Percentiles rank a stretch among this genome's conserved stretches.
Evolutionary conservation across 176 grass and related monocot species (phyloP).

Genomic region (Alloteropsis semialata): DNA sequence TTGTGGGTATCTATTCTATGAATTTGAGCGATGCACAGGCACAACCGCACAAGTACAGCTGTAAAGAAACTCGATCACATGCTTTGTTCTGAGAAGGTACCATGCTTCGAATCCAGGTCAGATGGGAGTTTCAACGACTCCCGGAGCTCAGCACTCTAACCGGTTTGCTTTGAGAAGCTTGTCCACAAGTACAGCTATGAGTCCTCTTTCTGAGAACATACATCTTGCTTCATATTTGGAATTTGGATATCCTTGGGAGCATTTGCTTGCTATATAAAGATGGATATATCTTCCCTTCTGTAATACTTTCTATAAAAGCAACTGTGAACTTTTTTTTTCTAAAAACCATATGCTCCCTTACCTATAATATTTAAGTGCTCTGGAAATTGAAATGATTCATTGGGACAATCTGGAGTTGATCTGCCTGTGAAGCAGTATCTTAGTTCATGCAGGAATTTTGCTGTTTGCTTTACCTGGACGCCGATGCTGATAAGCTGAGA

Average conservation of each 20-base stretch:
- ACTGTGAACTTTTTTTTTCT: background rate
- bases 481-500: background rate
- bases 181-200: background rate
- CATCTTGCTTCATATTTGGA: background rate
- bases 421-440: background rate
- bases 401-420: background rate
- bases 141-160: no score
- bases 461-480: background rate
- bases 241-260: background rate
- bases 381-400: background rate
- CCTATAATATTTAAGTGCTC: background rate
- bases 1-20: background rate
- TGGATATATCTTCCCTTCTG: background rate
- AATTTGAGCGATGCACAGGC: background rate
- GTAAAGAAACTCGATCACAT: no score
- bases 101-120: no score
- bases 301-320: background rate
- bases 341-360: background rate
- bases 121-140: no score
- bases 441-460: background rate
- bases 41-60: no score
- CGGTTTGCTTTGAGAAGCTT: no score
- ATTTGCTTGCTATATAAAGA: background rate
- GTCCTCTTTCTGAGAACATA: background rate
- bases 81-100: no score